Base-by-base conservation (phyloP, 2,329 filamentous ascomycete genomes). In the Akanthomyces lecanii region DNA sequence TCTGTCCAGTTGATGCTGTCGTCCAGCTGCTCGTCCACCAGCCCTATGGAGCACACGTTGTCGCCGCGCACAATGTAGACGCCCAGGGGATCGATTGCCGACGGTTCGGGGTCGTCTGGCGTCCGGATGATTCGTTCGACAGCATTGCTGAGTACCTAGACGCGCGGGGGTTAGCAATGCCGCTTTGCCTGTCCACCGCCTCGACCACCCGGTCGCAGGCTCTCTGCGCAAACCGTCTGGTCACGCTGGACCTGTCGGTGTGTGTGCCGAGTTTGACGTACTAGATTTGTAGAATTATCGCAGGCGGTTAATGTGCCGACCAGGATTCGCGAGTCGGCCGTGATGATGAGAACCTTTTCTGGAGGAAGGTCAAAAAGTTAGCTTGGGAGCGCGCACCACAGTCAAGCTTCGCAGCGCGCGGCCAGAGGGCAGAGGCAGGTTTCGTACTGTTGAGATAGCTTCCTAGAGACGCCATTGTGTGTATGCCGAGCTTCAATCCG, bases 261-360 rank as follows among this genome's bases (percentile, higher is more conserved):
- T 53, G 42, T 10, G 18, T 45, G 23, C 47, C 28, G 53, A 16
- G 8, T 50, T 11, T 1, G 33, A 67, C 78, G 65, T 76, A 88
- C 86, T 66, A 99, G 80, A 77, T 99, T 99, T 68, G 95, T 98
- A 71, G 89, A 87, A 76, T 97, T 89, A 76, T 99, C 95, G 73
- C 89, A 92, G 51, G 90, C 91, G 55, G 94, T 81, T 61, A 99
- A 86, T 2, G 83, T 93, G 64, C 95, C 95, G 65, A 91, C 84
- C 25, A 94, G 79, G 53, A 91, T 96, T 70, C 94, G 89, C 58
- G 94, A 95, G 77, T 98, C 95, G 69, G 91, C 89, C 33, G 95
- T 98, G 67, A 98, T 85, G 71, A 98, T 89, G 64, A 93, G 83
- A 69, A 98, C 91, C 77, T 92, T 96, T 78, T 97, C 95, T 97